Conservation (phyloP, 2,329 filamentous ascomycete species). For the Dendryphion nanum region DNA sequence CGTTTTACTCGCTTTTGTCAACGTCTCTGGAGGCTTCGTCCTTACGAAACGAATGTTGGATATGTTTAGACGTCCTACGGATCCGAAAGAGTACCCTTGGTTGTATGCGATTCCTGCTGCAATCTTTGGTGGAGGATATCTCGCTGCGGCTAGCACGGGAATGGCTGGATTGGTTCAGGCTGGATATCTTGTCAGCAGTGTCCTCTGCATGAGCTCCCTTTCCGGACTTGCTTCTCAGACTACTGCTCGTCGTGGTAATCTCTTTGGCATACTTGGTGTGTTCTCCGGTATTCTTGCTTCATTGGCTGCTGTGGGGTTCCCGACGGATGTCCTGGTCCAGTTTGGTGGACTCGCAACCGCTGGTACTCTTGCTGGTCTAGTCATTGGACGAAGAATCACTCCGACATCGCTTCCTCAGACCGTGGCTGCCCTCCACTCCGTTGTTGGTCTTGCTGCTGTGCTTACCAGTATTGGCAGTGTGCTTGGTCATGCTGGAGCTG, state of each 20-base stretch:
- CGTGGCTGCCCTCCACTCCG: conserved; percentile 83
- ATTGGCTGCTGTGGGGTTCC: conserved; percentile 76
- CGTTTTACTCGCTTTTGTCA: conserved; percentile 82
- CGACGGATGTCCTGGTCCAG: conserved; percentile 74
- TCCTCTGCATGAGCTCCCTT: conserved; percentile 78
- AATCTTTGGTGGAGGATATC: conserved; percentile 76
- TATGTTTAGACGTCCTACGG: conserved; percentile 63
- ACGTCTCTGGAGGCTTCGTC: conserved; percentile 84
- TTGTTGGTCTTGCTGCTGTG: conserved; percentile 85
- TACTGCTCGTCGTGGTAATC: conserved; percentile 81
- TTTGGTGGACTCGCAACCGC: conserved; percentile 73
- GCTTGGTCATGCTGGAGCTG: conserved; percentile 63
- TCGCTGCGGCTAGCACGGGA: conserved; percentile 77
- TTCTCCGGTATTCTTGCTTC: conserved; percentile 80
- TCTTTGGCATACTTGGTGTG: conserved; percentile 83
- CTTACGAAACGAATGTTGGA: conserved; percentile 93
- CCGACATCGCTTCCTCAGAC: conserved; percentile 87
- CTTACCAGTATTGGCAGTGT: conserved; percentile 86
- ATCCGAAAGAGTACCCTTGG: conserved; percentile 86
- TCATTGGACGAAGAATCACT: conserved; percentile 84
- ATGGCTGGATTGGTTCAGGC: conserved; percentile 83
- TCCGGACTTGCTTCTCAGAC: conserved; percentile 78
- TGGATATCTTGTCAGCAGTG: conserved; percentile 79
- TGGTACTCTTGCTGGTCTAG: conserved; percentile 66
- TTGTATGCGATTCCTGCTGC: conserved; percentile 75